Base-by-base conservation (phyloP, 139 green algal species). In the Pseudopediastrum boryanum region DNA sequence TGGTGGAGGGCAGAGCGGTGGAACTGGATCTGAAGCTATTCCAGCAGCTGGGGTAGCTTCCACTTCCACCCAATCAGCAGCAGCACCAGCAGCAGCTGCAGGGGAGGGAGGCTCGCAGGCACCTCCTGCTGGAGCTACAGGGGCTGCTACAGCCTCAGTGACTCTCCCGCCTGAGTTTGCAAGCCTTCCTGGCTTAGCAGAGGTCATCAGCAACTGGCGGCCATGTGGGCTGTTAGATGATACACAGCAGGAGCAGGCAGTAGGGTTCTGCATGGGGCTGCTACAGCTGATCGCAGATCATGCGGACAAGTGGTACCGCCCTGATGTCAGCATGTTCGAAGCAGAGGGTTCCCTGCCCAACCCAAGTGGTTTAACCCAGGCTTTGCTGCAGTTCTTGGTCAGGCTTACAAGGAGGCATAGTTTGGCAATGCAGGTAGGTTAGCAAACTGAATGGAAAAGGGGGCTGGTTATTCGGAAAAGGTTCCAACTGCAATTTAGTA, bases 381-480 rank as follows among this genome's bases (percentile, higher is more conserved):
- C 93, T 2, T 79, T 92, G 42, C 80, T 98, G 39, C 88, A 97
- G 84, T 84, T 98, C 61, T 74, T 96, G 35, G 76, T 84, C 0
- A 83, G 89, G 8, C 87, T 98, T 3, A 96, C 90, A 39, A 93
- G 90, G 65, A 62, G 51, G 19, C 88, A 96, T 71, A 36, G 70
- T 0, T 81, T 91, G 21, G 95, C 95, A 0, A 76, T 90, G 48
- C 83, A 89, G 82, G 90, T 97, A 50, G n/a, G 79, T 44, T 13
- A n/a, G 54, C 0, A 4, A 46, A 12, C n/a, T n/a, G n/a, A n/a
- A n/a, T n/a, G n/a, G n/a, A n/a, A n/a, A n/a, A n/a, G n/a, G n/a
- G n/a, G n/a, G n/a, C n/a, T n/a, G n/a, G n/a, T n/a, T n/a, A n/a
- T n/a, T n/a, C n/a, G n/a, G n/a, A n/a, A n/a, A n/a, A n/a, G n/a